These are phyloP conservation scores for Glomus cerebriforme DNA, from an alignment of 192 early-diverging fungal species.

Conservation along the genomic window DNA sequence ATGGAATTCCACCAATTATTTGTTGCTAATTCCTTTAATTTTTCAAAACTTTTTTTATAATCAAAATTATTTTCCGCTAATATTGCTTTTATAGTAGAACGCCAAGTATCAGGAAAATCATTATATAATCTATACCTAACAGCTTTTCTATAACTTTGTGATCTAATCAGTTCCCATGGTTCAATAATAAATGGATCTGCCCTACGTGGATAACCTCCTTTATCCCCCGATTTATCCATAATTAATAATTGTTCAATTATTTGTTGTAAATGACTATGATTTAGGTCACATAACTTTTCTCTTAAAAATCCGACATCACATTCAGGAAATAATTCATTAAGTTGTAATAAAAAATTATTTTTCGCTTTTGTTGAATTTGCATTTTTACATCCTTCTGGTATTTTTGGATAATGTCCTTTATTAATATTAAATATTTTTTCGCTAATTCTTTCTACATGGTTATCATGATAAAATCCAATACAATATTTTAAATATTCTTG, in stretches of 20 bases:
- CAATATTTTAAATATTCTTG: slow-evolving; percentile 41
- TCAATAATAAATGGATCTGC: slow-evolving; percentile 1
- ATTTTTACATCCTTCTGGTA: slow-evolving; percentile 18
- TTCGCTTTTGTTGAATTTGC: slow-evolving; percentile 11
- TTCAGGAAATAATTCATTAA: slow-evolving; percentile 47
- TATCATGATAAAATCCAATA: slow-evolving; percentile 34
- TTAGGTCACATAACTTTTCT: slow-evolving; percentile 20
- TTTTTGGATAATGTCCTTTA: slow-evolving; percentile 37
- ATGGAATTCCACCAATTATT: slow-evolving; percentile 39
- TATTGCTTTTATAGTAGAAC: slow-evolving; percentile 49
- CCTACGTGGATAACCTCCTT: slow-evolving; percentile 11
- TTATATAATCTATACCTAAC: slow-evolving; percentile 29
- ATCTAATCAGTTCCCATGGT: slow-evolving; percentile 26
- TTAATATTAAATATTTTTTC: slow-evolving; percentile 37
- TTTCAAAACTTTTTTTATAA: slow-evolving; percentile 35
- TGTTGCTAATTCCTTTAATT: slow-evolving; percentile 35
- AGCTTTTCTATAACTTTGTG: slow-evolving; percentile 21
- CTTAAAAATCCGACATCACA: slow-evolving; percentile 40
- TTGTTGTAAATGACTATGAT: slow-evolving; percentile 37
- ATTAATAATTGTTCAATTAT: slow-evolving; percentile 20
- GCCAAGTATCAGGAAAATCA: slow-evolving; percentile 43
- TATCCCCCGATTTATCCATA: slow-evolving; percentile 1
- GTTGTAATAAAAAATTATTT: slow-evolving; percentile 18
- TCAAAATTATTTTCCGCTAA: slow-evolving; percentile 50
- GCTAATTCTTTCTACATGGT: slow-evolving; percentile 39